Evolutionary conservation across 768 basidiomycete species (phyloP).

Genomic region (Rhizopogon rudus): DNA sequence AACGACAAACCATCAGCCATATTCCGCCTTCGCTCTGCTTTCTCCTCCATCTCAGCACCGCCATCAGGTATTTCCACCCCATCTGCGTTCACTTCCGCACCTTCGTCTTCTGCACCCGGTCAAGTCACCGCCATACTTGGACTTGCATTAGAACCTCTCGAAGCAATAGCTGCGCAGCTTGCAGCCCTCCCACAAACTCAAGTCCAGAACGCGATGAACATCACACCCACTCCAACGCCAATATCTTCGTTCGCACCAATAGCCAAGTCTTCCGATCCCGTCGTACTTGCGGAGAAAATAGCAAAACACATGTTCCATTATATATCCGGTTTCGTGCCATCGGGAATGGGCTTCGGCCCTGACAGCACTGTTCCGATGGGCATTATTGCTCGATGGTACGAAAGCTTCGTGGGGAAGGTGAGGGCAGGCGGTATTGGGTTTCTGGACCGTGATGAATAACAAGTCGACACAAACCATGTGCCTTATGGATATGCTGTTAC

Average conservation of each 20-base stretch:
- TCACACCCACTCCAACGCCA: slow-evolving; percentile 15
- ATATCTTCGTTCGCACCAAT: slow-evolving; percentile 18
- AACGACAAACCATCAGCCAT: slow-evolving; percentile 90
- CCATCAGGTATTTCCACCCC: slow-evolving; percentile 25
- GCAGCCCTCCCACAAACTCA: slow-evolving; percentile 35
- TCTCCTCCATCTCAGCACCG: slow-evolving; percentile 31
- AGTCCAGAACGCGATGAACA: slow-evolving; percentile 17
- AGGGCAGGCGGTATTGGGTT: slow-evolving; percentile 55
- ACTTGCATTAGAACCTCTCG: slow-evolving; percentile 72
- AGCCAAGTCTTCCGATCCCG: slow-evolving; percentile 35
- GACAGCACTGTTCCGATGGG: slow-evolving; percentile 58
- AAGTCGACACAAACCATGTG: no score
- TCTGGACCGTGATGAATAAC: slow-evolving; percentile 40
- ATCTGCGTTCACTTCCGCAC: slow-evolving; percentile 25
- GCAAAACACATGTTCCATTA: slow-evolving; percentile 77
- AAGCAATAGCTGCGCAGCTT: slow-evolving; percentile 55
- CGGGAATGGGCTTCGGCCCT: slow-evolving; percentile 35
- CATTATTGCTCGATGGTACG: slow-evolving; percentile 67
- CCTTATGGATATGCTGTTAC: no score
- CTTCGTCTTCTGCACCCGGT: slow-evolving; percentile 29
- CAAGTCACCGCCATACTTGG: slow-evolving; percentile 74
- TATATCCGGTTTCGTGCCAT: slow-evolving; percentile 55
- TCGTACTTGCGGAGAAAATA: slow-evolving; percentile 58
- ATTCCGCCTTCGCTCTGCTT: slow-evolving; percentile 72
- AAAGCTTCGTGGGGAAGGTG: slow-evolving; percentile 56